Conservation (phyloP, 495 filamentous ascomycete genomes). For the Podospora tetraspora region DNA sequence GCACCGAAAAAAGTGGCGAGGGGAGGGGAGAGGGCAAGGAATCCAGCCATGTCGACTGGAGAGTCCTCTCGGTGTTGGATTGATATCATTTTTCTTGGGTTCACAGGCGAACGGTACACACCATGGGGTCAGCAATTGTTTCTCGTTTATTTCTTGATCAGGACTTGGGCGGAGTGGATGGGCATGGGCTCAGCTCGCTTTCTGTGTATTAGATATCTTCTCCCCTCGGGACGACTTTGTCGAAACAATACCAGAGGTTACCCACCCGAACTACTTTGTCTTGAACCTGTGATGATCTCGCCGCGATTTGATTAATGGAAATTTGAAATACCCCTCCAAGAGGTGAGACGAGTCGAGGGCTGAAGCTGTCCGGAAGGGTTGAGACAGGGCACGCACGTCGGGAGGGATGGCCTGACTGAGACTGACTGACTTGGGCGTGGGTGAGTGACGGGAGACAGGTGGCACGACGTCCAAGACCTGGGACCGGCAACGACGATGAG, state of each 20-base stretch:
- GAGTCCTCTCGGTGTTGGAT: slow-evolving; percentile 22
- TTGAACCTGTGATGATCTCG: not conserved
- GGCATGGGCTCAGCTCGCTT: slow-evolving; percentile 41
- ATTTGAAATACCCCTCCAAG: not conserved
- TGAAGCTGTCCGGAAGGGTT: not conserved
- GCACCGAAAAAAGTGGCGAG: slow-evolving; percentile 23
- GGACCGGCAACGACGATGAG: not conserved
- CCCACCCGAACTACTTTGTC: slow-evolving; percentile 37
- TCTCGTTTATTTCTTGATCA: slow-evolving; percentile 10
- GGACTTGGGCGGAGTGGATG: slow-evolving; percentile 9
- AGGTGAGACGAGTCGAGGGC: not conserved
- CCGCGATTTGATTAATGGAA: not conserved
- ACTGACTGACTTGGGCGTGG: not conserved
- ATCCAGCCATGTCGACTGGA: slow-evolving; percentile 23
- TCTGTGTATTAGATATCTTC: slow-evolving; percentile 50
- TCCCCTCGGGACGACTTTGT: slow-evolving; percentile 26
- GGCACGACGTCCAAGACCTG: not conserved
- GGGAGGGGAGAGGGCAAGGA: slow-evolving; percentile 1
- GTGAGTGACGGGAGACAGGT: not conserved
- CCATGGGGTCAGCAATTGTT: slow-evolving; percentile 26
- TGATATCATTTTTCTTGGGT: slow-evolving; percentile 15
- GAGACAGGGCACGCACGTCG: not conserved
- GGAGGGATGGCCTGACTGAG: not conserved
- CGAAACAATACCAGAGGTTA: slow-evolving; percentile 51
- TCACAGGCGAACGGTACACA: slow-evolving; percentile 10